phyloP scores from a whole-genome alignment of 257 asterid species.

The Echium plantagineum region DNA sequence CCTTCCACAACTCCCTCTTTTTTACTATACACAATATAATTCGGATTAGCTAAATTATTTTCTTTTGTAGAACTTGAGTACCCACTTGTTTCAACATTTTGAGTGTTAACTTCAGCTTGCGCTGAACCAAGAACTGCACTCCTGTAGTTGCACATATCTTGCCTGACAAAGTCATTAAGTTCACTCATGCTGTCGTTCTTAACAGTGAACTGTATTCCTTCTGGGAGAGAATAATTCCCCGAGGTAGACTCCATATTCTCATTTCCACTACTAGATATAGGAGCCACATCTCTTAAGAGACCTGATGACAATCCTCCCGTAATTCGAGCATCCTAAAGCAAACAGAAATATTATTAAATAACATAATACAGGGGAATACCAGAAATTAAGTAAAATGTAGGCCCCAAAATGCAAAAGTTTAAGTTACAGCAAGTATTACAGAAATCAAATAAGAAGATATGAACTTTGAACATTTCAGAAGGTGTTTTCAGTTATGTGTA shows the following conservation, averaged over 20 bases:
- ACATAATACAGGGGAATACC: slow-evolving; percentile 9
- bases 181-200: slow-evolving; percentile 23
- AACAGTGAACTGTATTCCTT: slow-evolving; percentile 22
- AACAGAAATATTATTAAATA: slow-evolving; percentile 2
- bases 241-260: slow-evolving; percentile 22
- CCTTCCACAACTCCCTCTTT: slow-evolving; percentile 38
- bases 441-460: not conserved
- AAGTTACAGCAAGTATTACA: not conserved
- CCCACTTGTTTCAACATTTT: slow-evolving; percentile 57
- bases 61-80: slow-evolving; percentile 71
- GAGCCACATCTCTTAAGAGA: slow-evolving; percentile 24
- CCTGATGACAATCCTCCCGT: slow-evolving; percentile 30
- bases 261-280: slow-evolving; percentile 24
- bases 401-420: not conserved
- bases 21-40: slow-evolving; percentile 35
- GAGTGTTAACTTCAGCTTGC: slow-evolving; percentile 41
- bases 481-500: too few relatives aligned
- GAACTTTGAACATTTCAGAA: too few relatives aligned
- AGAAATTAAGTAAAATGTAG: not conserved
- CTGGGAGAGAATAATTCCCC: slow-evolving; percentile 28
- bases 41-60: slow-evolving; percentile 32
- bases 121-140: slow-evolving; percentile 16
- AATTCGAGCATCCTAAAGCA: slow-evolving; percentile 41
- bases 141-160: slow-evolving; percentile 29
- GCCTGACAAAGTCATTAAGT: slow-evolving; percentile 25